Evolutionary conservation across 164 flowering plant genomes (phyloP).

Genomic region (Vitis cinerea): DNA sequence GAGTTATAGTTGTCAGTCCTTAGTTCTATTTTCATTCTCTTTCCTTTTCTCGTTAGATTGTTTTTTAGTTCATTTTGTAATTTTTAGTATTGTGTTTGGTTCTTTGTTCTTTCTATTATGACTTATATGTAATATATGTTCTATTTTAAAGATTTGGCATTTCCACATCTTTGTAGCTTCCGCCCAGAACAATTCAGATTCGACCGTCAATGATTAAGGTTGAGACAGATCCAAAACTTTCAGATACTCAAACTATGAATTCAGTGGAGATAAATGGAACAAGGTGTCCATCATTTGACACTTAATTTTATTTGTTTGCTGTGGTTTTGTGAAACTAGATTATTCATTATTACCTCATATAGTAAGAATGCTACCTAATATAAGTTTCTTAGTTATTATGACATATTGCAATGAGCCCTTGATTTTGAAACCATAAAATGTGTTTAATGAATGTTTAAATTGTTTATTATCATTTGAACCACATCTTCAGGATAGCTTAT

Average conservation of each 20-base stretch:
- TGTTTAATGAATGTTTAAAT: background rate
- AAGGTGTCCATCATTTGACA: slow-evolving; percentile 43
- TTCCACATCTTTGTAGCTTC: slow-evolving; percentile 47
- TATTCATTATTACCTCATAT: background rate
- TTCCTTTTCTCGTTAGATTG: too few relatives aligned
- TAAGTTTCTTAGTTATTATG: background rate
- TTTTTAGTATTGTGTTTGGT: too few relatives aligned
- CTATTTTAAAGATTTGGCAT: background rate
- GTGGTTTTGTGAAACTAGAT: background rate
- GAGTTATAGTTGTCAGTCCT: too few relatives aligned
- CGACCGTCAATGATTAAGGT: slow-evolving; percentile 87
- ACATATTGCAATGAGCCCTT: background rate
- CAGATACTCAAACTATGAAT: slow-evolving; percentile 28
- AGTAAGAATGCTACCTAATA: background rate
- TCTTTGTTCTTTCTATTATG: too few relatives aligned
- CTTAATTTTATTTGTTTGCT: background rate
- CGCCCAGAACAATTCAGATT: slow-evolving; percentile 51
- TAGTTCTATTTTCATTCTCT: too few relatives aligned
- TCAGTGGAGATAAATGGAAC: slow-evolving; percentile 70
- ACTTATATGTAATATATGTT: too few relatives aligned
- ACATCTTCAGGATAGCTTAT: background rate
- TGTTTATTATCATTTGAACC: background rate
- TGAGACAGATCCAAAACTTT: slow-evolving; percentile 36
- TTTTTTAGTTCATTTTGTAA: too few relatives aligned
- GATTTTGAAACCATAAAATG: background rate